Percentiles rank a stretch among this genome's conserved stretches.
phyloP scores from a whole-genome alignment of 2,329 filamentous ascomycete species.

The Fusarium sp. region DNA sequence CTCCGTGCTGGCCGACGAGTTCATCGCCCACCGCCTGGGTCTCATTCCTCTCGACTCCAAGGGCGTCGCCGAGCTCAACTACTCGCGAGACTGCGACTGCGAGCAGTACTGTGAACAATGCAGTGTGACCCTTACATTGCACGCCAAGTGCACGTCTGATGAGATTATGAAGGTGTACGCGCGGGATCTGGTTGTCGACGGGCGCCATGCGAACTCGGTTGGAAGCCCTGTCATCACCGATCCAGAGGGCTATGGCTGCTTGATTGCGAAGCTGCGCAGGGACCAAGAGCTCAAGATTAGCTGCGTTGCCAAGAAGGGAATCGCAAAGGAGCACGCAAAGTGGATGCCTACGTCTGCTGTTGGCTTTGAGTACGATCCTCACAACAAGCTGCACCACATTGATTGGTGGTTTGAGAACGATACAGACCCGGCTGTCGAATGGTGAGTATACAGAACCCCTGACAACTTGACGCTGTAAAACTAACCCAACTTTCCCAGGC shows the following conservation, averaged over 20 bases:
- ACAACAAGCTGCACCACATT: conserved; percentile 92
- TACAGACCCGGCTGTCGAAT: conserved; percentile 81
- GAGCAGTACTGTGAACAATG: conserved; percentile 95
- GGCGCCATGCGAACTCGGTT: conserved; percentile 77
- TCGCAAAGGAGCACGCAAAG: conserved; percentile 98
- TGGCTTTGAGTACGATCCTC: conserved; percentile 97
- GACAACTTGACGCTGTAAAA: background rate
- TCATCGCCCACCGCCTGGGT: conserved; percentile 91
- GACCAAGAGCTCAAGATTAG: conserved; percentile 90
- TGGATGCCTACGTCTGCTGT: conserved; percentile 94
- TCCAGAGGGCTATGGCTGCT: conserved; percentile 79
- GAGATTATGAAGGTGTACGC: conserved; percentile 96
- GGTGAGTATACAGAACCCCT: conserved; percentile 65
- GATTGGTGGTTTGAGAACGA: conserved; percentile 91
- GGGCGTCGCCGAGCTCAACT: conserved; percentile 83
- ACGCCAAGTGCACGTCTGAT: conserved; percentile 86
- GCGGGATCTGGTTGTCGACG: conserved; percentile 81
- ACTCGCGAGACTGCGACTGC: conserved; percentile 95
- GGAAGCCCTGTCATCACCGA: conserved; percentile 88
- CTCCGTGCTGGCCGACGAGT: conserved; percentile 96
- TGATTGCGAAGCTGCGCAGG: conserved; percentile 90
- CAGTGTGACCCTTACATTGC: conserved; percentile 83
- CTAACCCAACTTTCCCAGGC: conserved; percentile 62
- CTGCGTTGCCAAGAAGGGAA: conserved; percentile 97
- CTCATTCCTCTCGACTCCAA: conserved; percentile 88